phyloP scores from a whole-genome alignment of 2,329 filamentous ascomycete genomes.

The Colletotrichum aenigma region DNA sequence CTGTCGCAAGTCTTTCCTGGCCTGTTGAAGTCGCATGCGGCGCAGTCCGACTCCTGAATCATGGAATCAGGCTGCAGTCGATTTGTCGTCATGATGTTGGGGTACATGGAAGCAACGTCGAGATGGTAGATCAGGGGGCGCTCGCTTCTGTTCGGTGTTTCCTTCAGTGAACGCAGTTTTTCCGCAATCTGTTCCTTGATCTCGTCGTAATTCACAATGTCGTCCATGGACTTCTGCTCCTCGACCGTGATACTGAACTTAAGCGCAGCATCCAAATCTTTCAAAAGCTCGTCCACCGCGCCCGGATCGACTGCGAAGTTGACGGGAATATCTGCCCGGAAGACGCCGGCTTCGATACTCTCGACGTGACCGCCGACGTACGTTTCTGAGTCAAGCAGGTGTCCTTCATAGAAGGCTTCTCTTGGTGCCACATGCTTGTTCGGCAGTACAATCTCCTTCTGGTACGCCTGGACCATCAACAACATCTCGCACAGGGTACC shows the following conservation, averaged over 20 bases:
- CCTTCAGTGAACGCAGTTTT: slow-evolving; percentile 73
- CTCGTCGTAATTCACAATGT: slow-evolving; percentile 82
- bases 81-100: slow-evolving; percentile 99
- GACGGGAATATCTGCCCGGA: slow-evolving; percentile 92
- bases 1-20: slow-evolving; percentile 97
- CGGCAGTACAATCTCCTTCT: slow-evolving; percentile 88
- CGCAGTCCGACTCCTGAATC: slow-evolving; percentile 95
- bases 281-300: slow-evolving; percentile 87
- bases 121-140: slow-evolving; percentile 94
- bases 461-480: slow-evolving; percentile 97
- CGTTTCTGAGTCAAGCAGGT: slow-evolving; percentile 94
- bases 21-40: slow-evolving; percentile 96
- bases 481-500: slow-evolving; percentile 99
- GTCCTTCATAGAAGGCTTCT: slow-evolving; percentile 95
- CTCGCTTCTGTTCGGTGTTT: slow-evolving; percentile 84
- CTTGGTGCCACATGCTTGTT: slow-evolving; percentile 94
- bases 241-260: slow-evolving; percentile 86
- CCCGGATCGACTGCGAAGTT: slow-evolving; percentile 90
- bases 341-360: slow-evolving; percentile 98
- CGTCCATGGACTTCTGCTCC: slow-evolving; percentile 81
- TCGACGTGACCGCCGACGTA: slow-evolving; percentile 99
- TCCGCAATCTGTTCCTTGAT: slow-evolving; percentile 82
- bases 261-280: slow-evolving; percentile 86
- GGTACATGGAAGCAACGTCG: slow-evolving; percentile 99
- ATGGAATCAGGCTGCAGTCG: slow-evolving; percentile 98